phyloP scores from a whole-genome alignment of 768 basidiomycete species.

The Podaxis sp. region DNA sequence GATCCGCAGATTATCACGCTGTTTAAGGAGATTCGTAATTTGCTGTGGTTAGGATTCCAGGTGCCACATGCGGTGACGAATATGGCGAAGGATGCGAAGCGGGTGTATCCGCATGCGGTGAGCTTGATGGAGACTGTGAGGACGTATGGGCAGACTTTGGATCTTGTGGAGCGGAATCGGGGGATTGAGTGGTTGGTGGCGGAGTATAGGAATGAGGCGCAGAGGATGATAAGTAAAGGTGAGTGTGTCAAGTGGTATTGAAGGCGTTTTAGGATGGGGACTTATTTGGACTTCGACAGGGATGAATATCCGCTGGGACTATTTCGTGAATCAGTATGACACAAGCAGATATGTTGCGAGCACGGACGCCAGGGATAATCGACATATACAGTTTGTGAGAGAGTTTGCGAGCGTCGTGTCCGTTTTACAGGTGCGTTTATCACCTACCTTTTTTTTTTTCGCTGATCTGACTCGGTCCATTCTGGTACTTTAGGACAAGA shows the following conservation, averaged over 20 bases:
- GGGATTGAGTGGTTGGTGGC: constrained; percentile 94
- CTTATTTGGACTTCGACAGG: constrained; percentile 42
- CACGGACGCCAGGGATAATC: constrained; percentile 77
- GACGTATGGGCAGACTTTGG: constrained; percentile 94
- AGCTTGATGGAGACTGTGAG: constrained; percentile 99
- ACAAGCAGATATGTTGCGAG: constrained; percentile 69
- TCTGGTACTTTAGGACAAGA: constrained; percentile 67
- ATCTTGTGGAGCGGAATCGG: constrained; percentile 85
- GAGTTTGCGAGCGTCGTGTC: constrained; percentile 95
- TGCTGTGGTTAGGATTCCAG: constrained; percentile 94
- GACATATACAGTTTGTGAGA: constrained; percentile 91
- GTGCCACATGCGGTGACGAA: constrained; percentile 94
- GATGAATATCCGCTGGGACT: constrained; percentile 95
- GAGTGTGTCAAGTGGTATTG: constrained; percentile 29
- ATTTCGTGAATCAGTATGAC: constrained; percentile 94
- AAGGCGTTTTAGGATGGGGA: not conserved
- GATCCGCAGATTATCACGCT: constrained; percentile 97
- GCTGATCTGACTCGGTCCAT: not conserved
- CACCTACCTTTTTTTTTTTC: not conserved
- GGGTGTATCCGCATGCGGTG: constrained; percentile 97
- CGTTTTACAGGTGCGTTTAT: constrained; percentile 67
- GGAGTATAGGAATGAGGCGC: constrained; percentile 89
- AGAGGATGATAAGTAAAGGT: constrained; percentile 90
- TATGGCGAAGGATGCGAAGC: constrained; percentile 98
- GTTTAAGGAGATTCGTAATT: constrained; percentile 96